Base-by-base conservation (phyloP, 1,284 basidiomycete genomes). In the Pseudozyma flocculosa region DNA sequence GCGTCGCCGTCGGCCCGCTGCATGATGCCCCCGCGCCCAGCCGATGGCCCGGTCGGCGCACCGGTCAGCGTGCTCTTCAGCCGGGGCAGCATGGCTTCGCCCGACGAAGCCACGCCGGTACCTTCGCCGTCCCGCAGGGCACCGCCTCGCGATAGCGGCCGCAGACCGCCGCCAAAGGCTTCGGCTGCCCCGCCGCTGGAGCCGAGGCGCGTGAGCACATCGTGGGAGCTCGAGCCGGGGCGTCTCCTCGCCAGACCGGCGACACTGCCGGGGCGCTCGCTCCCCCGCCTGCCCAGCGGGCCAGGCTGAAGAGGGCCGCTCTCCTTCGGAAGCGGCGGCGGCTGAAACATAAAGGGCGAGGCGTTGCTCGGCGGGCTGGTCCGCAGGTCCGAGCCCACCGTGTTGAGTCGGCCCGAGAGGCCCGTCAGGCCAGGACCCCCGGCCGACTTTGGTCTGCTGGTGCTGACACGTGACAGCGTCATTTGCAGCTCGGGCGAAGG, bases 331-430 rank as follows among this genome's bases (percentile, higher is more conserved):
- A 67, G 42, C 23, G 68, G 64, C 18, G 68, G 68, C 8, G 68
- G 68, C 47, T 67, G 64, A 23, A 70, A 70, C 68, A 70, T 70
- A 50, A 70, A 70, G 2, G 68, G 68, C 32, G 68, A 70, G 14
- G 62, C 54, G n/a, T 64, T 68, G 48, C 45, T 59, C 26, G 50
- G 50, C 15, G 67, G 67, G 36, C 60, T 64, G 0, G 61, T 66
- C 15, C 64, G 54, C 5, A 63, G 48, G 23, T 67, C 67, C 17
- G 67, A 66, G 36, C 61, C 55, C 40, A 54, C 61, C 4, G 57
- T 63, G 40, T 61, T 55, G 42, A 70, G 29, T 22, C 60, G 39
- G 19, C 45, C 18, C 24, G 52, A 43, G 4, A 42, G 47, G 18
- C 50, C 53, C 10, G 37, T 43, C 18, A 58, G 45, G 9, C 58